Conservation (phyloP, 805 yeast species). For the Yamadazyma nakazawae region DNA sequence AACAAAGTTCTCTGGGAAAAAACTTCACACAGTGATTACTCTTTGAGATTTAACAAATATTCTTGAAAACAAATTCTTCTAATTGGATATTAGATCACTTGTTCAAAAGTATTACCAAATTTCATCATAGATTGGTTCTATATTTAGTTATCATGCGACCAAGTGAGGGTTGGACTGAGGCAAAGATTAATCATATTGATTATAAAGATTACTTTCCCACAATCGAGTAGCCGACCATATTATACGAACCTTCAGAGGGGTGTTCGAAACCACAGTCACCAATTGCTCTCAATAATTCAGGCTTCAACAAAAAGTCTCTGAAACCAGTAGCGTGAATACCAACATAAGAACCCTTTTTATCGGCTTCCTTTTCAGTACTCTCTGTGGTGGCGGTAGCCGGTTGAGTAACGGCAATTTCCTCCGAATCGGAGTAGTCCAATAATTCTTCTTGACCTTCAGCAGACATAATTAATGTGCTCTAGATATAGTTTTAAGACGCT, state of each 20-base stretch:
- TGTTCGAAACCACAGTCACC: conserved; percentile 99
- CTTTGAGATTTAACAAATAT: too few relatives aligned
- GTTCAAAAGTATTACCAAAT: neutral
- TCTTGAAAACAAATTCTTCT: too few relatives aligned
- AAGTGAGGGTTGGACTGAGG: neutral
- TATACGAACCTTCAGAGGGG: conserved; percentile 93
- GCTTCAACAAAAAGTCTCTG: conserved; percentile 94
- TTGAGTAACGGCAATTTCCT: conserved; percentile 76
- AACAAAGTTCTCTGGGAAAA: neutral
- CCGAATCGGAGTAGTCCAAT: conserved; percentile 97
- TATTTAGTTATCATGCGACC: neutral
- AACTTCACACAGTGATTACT: neutral
- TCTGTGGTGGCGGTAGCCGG: conserved; percentile 49
- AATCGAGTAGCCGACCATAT: neutral
- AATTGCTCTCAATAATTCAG: conserved; percentile 94
- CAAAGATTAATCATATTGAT: neutral
- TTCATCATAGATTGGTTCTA: neutral
- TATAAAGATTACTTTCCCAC: conserved; percentile 2
- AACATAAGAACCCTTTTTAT: conserved; percentile 94
- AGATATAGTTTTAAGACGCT: neutral
- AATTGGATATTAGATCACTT: too few relatives aligned
- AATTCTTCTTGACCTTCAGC: conserved; percentile 99
- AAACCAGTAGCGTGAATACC: conserved; percentile 98
- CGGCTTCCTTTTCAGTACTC: conserved; percentile 55
- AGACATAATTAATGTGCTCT: conserved; percentile 50